Evolutionary conservation across 2,329 filamentous ascomycete species (phyloP).

Genomic region (Sphaerostilbella broomeana): DNA sequence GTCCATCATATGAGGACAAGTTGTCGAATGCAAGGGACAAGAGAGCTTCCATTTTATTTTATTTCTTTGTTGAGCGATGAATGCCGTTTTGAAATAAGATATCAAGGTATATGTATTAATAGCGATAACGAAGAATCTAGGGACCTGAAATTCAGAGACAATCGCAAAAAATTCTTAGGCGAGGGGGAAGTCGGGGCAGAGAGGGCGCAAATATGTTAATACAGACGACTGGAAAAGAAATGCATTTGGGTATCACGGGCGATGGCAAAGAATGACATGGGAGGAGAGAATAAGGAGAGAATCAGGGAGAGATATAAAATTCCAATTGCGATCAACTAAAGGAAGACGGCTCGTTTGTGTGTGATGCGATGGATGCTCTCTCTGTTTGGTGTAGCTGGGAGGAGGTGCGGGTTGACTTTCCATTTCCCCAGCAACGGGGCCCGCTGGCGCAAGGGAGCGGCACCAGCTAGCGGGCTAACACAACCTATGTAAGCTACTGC

Average conservation of each 20-base stretch:
- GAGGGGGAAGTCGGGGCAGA: not conserved
- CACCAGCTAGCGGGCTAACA: no score
- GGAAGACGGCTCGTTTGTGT: not conserved
- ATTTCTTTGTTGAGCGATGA: not conserved
- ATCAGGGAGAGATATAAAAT: not conserved
- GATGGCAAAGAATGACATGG: not conserved
- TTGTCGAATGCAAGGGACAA: slow-evolving; percentile 94
- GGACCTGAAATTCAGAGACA: no score
- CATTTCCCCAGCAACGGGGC: no score
- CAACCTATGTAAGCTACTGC: no score
- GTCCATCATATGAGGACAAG: slow-evolving; percentile 82
- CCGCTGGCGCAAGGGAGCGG: no score
- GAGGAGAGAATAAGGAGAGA: not conserved
- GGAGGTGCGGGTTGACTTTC: no score
- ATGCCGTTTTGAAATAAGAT: no score
- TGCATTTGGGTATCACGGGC: slow-evolving; percentile 17
- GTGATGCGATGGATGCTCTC: no score
- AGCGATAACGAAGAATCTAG: no score
- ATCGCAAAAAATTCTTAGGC: no score
- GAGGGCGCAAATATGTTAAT: slow-evolving; percentile 19
- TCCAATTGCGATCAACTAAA: not conserved
- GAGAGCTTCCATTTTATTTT: slow-evolving; percentile 70
- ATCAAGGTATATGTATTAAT: no score
- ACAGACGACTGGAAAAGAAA: slow-evolving; percentile 26
- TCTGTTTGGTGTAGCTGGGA: no score